Base-by-base conservation (phyloP, 352 stramenopile species). In the Pelagophyceae sp. region DNA sequence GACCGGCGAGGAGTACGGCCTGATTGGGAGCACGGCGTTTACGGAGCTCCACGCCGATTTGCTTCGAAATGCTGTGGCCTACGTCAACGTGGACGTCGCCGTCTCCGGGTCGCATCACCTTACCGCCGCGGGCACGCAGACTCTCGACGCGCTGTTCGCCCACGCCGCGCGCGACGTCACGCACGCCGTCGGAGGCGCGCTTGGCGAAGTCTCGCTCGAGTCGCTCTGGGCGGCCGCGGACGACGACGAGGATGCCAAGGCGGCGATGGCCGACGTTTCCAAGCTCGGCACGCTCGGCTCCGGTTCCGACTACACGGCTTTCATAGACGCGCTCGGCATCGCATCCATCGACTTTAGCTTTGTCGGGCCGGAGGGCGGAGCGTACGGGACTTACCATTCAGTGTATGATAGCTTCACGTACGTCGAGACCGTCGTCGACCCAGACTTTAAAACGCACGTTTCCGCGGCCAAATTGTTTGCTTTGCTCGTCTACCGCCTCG, bases 321-420 rank as follows among this genome's bases (percentile, higher is more conserved):
- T 94, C 76, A 87, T 94, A 75, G 85, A 92, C 80, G 87, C 93
- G 74, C 80, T 95, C 50, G 90, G 90, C 32, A 92, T 95, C 72
- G 87, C 89, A 29, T 92, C 85, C 25, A 84, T 91, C 23, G 89
- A 92, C 72, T 82, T 94, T 60, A 81, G 77, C 19, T 93, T 91
- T 38, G 72, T 37, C 20, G 78, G 78, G 31, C 35, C 67, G 38
- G 72, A 38, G 19, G 75, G 74, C 0, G n/a, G n/a, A n/a, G 78
- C 72, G 27, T 92, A 92, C 77, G 90, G 89, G 35, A 83, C 86
- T 40, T 94, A 95, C 78, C 91, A 96, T 79, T 91, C 84, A 76
- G 85, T 87, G 31, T 95, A 94, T 84, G 90, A 96, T 78, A 92
- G 85, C 45, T 86, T 93, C 75, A 79, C 63, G 64, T 95, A 89